Conservation (phyloP, 2,329 filamentous ascomycete species). For the Lachnellula subtilissima region DNA sequence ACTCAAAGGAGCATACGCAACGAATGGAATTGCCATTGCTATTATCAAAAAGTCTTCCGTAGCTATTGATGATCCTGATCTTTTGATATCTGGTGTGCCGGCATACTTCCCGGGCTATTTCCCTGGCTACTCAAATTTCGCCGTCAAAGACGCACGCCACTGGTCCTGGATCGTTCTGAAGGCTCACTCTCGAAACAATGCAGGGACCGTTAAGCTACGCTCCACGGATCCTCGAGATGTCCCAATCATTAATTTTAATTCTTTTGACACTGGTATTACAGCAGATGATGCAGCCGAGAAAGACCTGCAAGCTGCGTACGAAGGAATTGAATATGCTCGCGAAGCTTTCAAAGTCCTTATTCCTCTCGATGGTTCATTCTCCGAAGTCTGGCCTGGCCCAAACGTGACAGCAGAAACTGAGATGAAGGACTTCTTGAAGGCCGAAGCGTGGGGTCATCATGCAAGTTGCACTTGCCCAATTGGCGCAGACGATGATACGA, state of each 20-base stretch:
- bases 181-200: constrained; percentile 56
- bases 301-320: constrained; percentile 18
- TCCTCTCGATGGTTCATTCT: constrained; percentile 40
- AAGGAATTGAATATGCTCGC: constrained; percentile 15
- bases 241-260: constrained; percentile 60
- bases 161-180: constrained; percentile 45
- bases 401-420: constrained; percentile 38
- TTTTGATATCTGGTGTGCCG: constrained; percentile 31
- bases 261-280: constrained; percentile 44
- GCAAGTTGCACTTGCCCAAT: constrained; percentile 34
- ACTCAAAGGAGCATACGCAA: constrained; percentile 29
- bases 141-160: constrained; percentile 36
- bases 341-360: constrained; percentile 36
- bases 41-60: constrained; percentile 29
- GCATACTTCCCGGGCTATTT: constrained; percentile 40
- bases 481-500: constrained; percentile 43
- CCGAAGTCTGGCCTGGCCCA: constrained; percentile 38
- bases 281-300: constrained; percentile 4
- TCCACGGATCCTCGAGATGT: constrained; percentile 59
- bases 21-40: constrained; percentile 49
- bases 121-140: constrained; percentile 34
- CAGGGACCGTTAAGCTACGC: constrained; percentile 56
- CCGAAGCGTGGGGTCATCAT: constrained; percentile 45
- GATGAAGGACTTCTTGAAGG: constrained; percentile 44
- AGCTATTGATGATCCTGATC: constrained; percentile 36